Percentiles rank a stretch among this genome's conserved stretches.
phyloP scores from a whole-genome alignment of 495 filamentous ascomycete species.

The Podospora pseudoanserina region DNA sequence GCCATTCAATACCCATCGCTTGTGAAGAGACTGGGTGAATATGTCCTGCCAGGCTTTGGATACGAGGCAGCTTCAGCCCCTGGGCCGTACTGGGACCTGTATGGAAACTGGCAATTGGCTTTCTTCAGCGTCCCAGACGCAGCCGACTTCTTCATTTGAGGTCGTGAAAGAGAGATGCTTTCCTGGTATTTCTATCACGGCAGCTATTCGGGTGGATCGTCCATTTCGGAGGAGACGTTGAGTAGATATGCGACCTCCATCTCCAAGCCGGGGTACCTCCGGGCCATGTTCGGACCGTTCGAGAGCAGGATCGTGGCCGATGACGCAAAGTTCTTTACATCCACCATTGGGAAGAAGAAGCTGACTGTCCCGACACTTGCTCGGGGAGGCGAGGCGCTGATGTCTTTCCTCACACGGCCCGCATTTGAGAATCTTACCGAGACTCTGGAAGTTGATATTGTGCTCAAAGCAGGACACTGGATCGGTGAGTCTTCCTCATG shows the following conservation, averaged over 20 bases:
- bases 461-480: conserved; percentile 31
- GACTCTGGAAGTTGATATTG: conserved; percentile 24
- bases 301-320: conserved; percentile 11
- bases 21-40: conserved; percentile 35
- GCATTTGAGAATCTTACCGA: conserved; percentile 11
- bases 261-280: conserved; percentile 28
- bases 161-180: conserved; percentile 38
- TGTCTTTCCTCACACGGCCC: background rate
- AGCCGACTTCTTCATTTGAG: conserved; percentile 40
- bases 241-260: conserved; percentile 23
- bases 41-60: conserved; percentile 39
- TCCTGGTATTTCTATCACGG: conserved; percentile 45
- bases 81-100: conserved; percentile 33
- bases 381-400: background rate
- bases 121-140: conserved; percentile 45
- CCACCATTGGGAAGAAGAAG: conserved; percentile 8
- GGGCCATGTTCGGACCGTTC: conserved; percentile 29
- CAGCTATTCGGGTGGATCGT: conserved; percentile 28
- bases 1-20: conserved; percentile 28
- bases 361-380: background rate
- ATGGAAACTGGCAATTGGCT: conserved; percentile 42
- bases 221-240: conserved; percentile 23
- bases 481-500: conserved; percentile 21
- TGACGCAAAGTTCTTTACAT: conserved; percentile 25
- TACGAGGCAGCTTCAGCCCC: conserved; percentile 29